Base-by-base conservation (phyloP, 768 basidiomycete genomes). In the Gloeopeniophorella convolvens region DNA sequence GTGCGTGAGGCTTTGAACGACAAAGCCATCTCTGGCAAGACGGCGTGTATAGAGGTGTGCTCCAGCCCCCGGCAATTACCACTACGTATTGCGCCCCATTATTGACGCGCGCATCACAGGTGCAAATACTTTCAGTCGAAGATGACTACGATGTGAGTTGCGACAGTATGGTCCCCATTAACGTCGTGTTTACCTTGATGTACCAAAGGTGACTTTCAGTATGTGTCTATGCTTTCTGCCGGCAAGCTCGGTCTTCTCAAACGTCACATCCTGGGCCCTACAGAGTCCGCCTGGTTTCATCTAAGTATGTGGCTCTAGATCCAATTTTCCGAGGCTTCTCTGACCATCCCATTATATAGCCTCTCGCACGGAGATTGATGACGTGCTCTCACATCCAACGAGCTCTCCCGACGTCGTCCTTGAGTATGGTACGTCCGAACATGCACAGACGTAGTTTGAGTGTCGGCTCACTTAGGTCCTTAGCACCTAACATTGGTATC, bases 401-500 rank as follows among this genome's bases (percentile, higher is more conserved):
- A 39, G 18, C 24, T 28, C 15, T 5, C 27, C 36, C 5, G 45
- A 30, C 1, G 45, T 47, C 2, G 16, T 31, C 13, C 39, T 47
- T 9, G 45, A 47, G 27, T 47, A 47, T 26, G 27, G 45, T 47
- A 31, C 18, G 36, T n/a, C n/a, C 9, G 9, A 18, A 7, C 12
- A 4, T 12, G 27, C 31, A 11, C 13, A 11, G 13, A 11, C 18
- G 3, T 2, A 30, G 9, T 9, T 23, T 5, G 27, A 30, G 18
- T 21, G 9, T 6, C 10, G 5, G 20, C 36, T 39, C 18, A 47
- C 16, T 9, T n/a, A 36, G 3, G 16, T 26, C 11, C 23, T 21
- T 36, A 47, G 45, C 45, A 18, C 45, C 45, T 20, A 47, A 47
- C 39, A 47, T 47, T 20, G 45, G 45, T 13, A 47, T 47, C 39